These are phyloP conservation scores for Jackrogersella minutella DNA, from an alignment of 495 filamentous ascomycete genomes.

Conservation along the genomic window DNA sequence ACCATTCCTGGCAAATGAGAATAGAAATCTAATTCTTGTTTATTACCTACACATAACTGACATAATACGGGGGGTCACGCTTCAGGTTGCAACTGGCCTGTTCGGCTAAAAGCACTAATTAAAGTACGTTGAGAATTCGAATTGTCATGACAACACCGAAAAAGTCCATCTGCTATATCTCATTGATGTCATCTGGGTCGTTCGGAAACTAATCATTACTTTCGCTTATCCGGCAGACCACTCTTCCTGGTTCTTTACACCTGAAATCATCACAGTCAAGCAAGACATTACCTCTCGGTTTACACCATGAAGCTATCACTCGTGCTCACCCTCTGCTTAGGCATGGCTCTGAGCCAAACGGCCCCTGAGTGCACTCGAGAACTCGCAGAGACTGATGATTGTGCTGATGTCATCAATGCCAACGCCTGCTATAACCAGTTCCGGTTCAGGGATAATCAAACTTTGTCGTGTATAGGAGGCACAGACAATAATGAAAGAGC, in stretches of 20 bases:
- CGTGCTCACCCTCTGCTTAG: constrained; percentile 36
- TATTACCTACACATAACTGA: constrained; percentile 25
- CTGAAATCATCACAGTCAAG: background rate
- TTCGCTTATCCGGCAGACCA: background rate
- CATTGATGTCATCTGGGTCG: constrained; percentile 22
- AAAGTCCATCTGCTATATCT: constrained; percentile 35
- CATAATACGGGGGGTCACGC: constrained; percentile 20
- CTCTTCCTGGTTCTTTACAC: background rate
- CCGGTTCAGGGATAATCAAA: constrained; percentile 47
- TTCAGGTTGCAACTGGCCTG: constrained; percentile 1
- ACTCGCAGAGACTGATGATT: constrained; percentile 49
- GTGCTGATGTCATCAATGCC: constrained; percentile 53
- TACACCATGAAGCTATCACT: constrained; percentile 45
- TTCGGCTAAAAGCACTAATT: constrained; percentile 38
- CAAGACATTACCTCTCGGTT: background rate
- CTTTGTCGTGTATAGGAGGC: constrained; percentile 52
- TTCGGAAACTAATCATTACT: constrained; percentile 7
- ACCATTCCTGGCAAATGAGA: constrained; percentile 29
- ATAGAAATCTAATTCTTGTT: constrained; percentile 18
- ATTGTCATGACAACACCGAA: background rate
- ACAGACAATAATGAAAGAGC: constrained; percentile 45
- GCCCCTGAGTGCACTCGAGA: constrained; percentile 46
- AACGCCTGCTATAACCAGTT: constrained; percentile 57
- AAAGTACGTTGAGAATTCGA: constrained; percentile 21
- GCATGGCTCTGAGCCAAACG: constrained; percentile 40